Percentiles rank a stretch among this genome's conserved stretches.
These are phyloP conservation scores for Plasmopara viticola DNA, from an alignment of 352 stramenopile genomes.

Conservation along the genomic window DNA sequence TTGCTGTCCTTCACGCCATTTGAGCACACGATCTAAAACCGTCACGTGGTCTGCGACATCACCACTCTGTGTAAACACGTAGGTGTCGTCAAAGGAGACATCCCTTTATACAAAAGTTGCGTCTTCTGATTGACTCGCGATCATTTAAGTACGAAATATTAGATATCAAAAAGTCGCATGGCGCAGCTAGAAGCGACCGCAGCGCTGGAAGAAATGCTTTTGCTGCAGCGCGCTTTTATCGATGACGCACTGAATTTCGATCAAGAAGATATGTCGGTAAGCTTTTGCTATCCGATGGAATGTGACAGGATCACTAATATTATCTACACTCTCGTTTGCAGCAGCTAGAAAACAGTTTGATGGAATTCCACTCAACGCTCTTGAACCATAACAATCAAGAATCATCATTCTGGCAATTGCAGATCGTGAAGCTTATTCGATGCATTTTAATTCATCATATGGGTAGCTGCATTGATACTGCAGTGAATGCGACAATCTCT, in stretches of 20 bases:
- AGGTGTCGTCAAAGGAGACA: too few species aligned
- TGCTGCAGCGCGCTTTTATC: conserved; percentile 33
- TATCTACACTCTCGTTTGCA: conserved; percentile 1
- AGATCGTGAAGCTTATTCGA: conserved; percentile 36
- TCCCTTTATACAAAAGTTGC: too few species aligned
- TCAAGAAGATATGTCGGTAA: conserved; percentile 27
- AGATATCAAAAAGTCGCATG: background rate
- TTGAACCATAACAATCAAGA: conserved; percentile 28
- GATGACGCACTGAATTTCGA: conserved; percentile 30
- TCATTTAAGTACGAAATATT: too few species aligned
- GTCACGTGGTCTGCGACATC: too few species aligned
- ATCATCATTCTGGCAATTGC: conserved; percentile 51
- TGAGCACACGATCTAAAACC: too few species aligned
- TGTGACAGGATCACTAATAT: background rate
- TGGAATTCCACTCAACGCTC: conserved; percentile 28
- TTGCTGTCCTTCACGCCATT: too few species aligned
- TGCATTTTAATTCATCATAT: conserved; percentile 14
- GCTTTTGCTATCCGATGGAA: background rate
- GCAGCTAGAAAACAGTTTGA: conserved; percentile 28
- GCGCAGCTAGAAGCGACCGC: conserved; percentile 8
- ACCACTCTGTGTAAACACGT: too few species aligned
- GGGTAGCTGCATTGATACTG: conserved; percentile 4
- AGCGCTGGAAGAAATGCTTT: conserved; percentile 43
- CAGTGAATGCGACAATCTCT: conserved; percentile 1
- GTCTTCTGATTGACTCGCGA: too few species aligned